These are phyloP conservation scores for Dactylellina drechsleri DNA, from an alignment of 2,329 filamentous ascomycete genomes.

Conservation along the genomic window DNA sequence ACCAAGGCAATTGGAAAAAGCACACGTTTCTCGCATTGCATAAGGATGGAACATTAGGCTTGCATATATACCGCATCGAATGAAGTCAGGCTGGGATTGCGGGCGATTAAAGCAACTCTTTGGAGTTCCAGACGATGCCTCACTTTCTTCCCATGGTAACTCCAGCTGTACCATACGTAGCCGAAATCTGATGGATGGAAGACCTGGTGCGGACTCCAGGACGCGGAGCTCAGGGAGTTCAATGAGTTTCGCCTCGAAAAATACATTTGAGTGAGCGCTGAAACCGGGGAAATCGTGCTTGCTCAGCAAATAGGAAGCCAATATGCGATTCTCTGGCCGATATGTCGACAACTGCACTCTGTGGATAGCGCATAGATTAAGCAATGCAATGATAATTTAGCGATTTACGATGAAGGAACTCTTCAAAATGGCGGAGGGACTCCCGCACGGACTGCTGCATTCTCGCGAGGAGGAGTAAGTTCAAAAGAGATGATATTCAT, in stretches of 20 bases:
- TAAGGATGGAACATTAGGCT: slow-evolving; percentile 19
- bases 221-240: slow-evolving; percentile 7
- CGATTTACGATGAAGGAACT: slow-evolving; percentile 23
- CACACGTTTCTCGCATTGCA: slow-evolving; percentile 55
- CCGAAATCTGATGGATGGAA: slow-evolving; percentile 24
- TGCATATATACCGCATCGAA: slow-evolving; percentile 16
- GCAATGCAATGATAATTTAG: too few species aligned
- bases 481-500: neutral
- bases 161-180: slow-evolving; percentile 48
- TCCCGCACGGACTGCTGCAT: slow-evolving; percentile 40
- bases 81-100: slow-evolving; percentile 1
- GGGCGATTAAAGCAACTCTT: neutral
- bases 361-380: slow-evolving; percentile 18
- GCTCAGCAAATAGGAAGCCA: too few species aligned
- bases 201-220: too few species aligned
- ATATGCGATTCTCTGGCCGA: too few species aligned
- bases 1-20: slow-evolving; percentile 42
- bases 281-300: too few species aligned
- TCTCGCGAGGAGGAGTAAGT: too few species aligned
- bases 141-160: slow-evolving; percentile 43
- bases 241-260: slow-evolving; percentile 16
- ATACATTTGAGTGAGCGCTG: neutral
- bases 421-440: slow-evolving; percentile 18
- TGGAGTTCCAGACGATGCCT: slow-evolving; percentile 12
- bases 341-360: neutral